Base-by-base conservation (phyloP, 2,329 filamentous ascomycete species). In the Fusarium globosum region DNA sequence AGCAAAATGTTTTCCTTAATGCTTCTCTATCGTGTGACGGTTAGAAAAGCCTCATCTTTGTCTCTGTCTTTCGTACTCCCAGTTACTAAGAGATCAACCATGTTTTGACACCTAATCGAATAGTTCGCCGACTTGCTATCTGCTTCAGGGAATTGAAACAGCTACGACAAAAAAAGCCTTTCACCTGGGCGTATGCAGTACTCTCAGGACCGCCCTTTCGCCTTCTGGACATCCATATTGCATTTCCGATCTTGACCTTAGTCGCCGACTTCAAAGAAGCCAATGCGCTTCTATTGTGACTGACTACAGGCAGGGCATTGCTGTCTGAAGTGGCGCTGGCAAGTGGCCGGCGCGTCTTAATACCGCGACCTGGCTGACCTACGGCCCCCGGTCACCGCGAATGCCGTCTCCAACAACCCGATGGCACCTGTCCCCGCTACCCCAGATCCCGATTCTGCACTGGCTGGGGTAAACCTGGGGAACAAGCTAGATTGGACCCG, bases 81-180 rank as follows among this genome's bases (percentile, higher is more conserved):
- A 5, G 21, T n/a, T n/a, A 15, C 13, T 6, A 10, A n/a, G 7
- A 1, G 33, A 14, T 21, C 8, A 3, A 1, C 4, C 4, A 21
- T 21, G 12, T 21, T 12, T 41, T 41, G 0, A 14, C 38, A 41
- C 8, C 2, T 14, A 41, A 33, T 33, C 7, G 20, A 39, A 13
- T 14, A 7, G 38, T 13, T 12, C 20, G 2, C 20, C 12, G 7
- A 39, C 20, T 20, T 21, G 20, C 20, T 4, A 41, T 13, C 20
- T 21, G 12, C 20, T 21, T 21, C 38, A 12, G 13, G 7, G 7
- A 41, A 12, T 12, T 45, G 13, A 14, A 4, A 45, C 10, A 26
- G 8, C 5, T 45, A 20, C 0, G 11, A 20, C 12, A 12, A 26
- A 4, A 12, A 26, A 4, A 20, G 23, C 3, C 43, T 18, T 7